Percentiles rank a stretch among this genome's conserved stretches.
These are phyloP conservation scores for Trichoderma simmonsii DNA, from an alignment of 2,329 filamentous ascomycete genomes.

Conservation along the genomic window DNA sequence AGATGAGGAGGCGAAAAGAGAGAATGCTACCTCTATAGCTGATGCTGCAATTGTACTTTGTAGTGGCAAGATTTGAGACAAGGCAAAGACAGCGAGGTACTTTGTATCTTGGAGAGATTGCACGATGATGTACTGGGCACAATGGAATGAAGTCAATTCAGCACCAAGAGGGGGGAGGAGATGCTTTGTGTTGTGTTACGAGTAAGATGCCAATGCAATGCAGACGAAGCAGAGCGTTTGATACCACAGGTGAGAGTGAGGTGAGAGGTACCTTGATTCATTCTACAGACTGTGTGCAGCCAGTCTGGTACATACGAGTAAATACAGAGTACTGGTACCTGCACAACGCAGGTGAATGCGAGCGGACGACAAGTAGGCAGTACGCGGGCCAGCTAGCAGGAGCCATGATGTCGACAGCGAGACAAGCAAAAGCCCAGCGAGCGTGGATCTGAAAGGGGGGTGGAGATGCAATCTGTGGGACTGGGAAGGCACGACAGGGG, in stretches of 20 bases:
- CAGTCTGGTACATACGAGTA: not conserved
- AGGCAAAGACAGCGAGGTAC: not conserved
- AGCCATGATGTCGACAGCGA: conserved; percentile 20
- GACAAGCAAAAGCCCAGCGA: conserved; percentile 7
- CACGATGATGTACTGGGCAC: conserved; percentile 1
- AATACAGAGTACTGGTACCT: not conserved
- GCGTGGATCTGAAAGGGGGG: conserved; percentile 21
- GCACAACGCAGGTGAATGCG: not conserved
- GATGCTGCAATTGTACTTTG: not conserved
- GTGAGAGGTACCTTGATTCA: not conserved
- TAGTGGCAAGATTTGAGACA: conserved; percentile 9
- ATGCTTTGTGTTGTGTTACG: not conserved
- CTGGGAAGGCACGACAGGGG: conserved; percentile 12
- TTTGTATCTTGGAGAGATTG: not conserved
- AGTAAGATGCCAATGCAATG: conserved; percentile 3
- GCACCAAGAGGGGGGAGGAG: not conserved
- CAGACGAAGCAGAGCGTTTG: not conserved
- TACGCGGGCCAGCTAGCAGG: conserved; percentile 8
- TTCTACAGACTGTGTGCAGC: not conserved
- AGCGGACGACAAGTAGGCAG: not conserved
- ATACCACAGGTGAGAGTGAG: not conserved
- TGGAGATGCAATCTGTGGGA: conserved; percentile 21
- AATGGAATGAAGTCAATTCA: conserved; percentile 10
- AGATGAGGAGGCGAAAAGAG: not conserved
- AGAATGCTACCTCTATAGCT: not conserved